A percentile compares a stretch with the other conserved stretches of the same genome.
Evolutionary conservation across 208 protist genomes (phyloP).

Genomic region (Crithidia acanthocephali): DNA sequence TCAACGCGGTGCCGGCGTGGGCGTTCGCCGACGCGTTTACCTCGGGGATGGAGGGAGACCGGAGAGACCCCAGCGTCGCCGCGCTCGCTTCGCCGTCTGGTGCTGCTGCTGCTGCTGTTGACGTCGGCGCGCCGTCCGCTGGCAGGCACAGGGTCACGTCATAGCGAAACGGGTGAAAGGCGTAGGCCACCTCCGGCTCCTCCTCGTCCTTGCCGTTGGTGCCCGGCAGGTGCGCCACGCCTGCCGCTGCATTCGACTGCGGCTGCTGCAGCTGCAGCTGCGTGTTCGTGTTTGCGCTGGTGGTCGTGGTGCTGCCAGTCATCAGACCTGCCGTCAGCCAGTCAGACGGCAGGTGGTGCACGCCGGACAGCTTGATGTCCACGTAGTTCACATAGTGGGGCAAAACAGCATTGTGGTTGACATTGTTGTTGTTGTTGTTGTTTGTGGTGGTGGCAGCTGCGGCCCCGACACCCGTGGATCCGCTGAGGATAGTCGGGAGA

Average conservation of each 20-base stretch:
- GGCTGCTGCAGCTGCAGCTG: neutral
- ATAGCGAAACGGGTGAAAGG: constrained; percentile 62
- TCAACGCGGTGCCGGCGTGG: neutral
- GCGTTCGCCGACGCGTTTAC: no score
- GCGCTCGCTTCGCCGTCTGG: neutral
- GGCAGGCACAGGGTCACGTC: constrained; percentile 40
- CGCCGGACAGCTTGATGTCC: constrained; percentile 70
- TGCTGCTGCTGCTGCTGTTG: neutral
- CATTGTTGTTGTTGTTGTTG: neutral
- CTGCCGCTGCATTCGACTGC: neutral
- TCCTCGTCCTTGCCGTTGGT: constrained; percentile 6
- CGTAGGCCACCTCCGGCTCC: constrained; percentile 40
- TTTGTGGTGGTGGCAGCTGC: neutral
- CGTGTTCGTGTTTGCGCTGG: neutral
- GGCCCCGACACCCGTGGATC: neutral
- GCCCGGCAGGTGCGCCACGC: neutral
- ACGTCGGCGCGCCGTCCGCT: neutral
- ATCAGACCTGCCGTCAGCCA: constrained; percentile 48
- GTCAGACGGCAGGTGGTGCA: constrained; percentile 60
- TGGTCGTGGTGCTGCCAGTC: neutral
- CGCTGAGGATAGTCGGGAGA: constrained; percentile 3
- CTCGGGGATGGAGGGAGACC: neutral
- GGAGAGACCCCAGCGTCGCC: no score
- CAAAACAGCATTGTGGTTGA: no score
- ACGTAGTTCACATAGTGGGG: constrained; percentile 70